phyloP scores from a whole-genome alignment of 2,329 filamentous ascomycete genomes.

The Pezicula radicicola region DNA sequence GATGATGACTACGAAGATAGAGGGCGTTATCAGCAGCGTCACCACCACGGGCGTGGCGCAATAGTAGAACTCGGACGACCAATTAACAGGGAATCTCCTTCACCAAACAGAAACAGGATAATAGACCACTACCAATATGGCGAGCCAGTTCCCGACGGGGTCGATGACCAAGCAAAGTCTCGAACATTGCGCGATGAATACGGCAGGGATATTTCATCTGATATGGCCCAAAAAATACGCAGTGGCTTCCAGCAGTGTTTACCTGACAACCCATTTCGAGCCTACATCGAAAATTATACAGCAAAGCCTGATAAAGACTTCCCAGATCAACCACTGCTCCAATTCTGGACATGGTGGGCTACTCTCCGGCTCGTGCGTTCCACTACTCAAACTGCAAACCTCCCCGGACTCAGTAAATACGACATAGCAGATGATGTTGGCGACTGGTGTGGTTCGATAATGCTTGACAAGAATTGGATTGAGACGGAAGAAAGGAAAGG shows the following conservation, averaged over 20 bases:
- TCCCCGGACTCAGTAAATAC: slow-evolving; percentile 17
- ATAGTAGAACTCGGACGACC: not conserved
- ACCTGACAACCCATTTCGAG: slow-evolving; percentile 7
- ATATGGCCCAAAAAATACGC: not conserved
- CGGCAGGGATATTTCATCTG: not conserved
- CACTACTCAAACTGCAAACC: not conserved
- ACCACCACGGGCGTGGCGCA: too few relatives aligned
- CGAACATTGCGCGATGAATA: not conserved
- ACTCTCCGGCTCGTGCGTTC: slow-evolving; percentile 12
- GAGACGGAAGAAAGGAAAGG: slow-evolving; percentile 1
- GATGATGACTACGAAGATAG: slow-evolving; percentile 2
- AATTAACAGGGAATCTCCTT: not conserved
- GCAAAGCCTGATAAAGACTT: slow-evolving; percentile 13
- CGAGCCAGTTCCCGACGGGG: not conserved
- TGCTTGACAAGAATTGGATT: slow-evolving; percentile 21
- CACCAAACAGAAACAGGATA: not conserved
- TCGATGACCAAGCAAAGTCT: not conserved
- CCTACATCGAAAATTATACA: slow-evolving; percentile 6
- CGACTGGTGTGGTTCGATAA: slow-evolving; percentile 31
- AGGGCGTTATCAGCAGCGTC: slow-evolving; percentile 5
- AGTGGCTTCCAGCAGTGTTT: not conserved
- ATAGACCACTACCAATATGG: not conserved
- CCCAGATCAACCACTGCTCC: slow-evolving; percentile 24
- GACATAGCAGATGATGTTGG: slow-evolving; percentile 25
- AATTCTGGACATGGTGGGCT: slow-evolving; percentile 30